Evolutionary conservation across 805 yeast species (phyloP).

Genomic region (Ogataea ganodermae): DNA sequence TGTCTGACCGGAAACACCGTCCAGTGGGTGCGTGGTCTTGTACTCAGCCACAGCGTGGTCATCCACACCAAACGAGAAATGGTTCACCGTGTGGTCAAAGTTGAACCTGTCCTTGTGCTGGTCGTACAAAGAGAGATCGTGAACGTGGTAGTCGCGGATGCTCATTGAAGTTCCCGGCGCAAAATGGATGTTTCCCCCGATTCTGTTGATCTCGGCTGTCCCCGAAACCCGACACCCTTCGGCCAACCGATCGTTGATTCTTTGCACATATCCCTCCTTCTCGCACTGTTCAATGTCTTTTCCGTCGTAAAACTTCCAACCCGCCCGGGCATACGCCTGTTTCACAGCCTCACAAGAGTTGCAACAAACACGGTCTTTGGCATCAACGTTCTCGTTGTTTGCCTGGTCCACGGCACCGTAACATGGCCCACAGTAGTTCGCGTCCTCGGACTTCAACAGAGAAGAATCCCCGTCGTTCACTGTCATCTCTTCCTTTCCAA

Average conservation of each 20-base stretch:
- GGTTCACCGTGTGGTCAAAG: conserved; percentile 77
- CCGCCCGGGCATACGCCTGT: conserved; percentile 70
- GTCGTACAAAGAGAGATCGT: conserved; percentile 76
- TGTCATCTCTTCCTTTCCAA: conserved; percentile 42
- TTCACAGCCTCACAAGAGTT: conserved; percentile 82
- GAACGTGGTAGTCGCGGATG: conserved; percentile 64
- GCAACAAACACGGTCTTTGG: conserved; percentile 63
- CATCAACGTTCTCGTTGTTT: conserved; percentile 41
- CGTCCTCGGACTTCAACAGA: conserved; percentile 25
- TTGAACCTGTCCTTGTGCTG: conserved; percentile 59
- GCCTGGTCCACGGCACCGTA: conserved; percentile 76
- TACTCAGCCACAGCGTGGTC: conserved; percentile 34
- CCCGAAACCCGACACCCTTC: conserved; percentile 94
- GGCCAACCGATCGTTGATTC: conserved; percentile 54
- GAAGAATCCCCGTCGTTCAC: conserved; percentile 38
- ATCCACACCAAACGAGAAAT: conserved; percentile 79
- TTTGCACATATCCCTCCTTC: conserved; percentile 77
- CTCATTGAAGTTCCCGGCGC: conserved; percentile 89
- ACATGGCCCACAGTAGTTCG: conserved; percentile 81
- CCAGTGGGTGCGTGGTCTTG: conserved; percentile 65
- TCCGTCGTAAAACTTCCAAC: conserved; percentile 94
- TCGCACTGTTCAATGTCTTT: conserved; percentile 87
- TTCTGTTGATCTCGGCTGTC: conserved; percentile 73
- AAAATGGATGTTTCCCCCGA: conserved; percentile 90
- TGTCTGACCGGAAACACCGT: conserved; percentile 45